Percentiles rank a stretch among this genome's conserved stretches.
Conservation (phyloP, 2,329 filamentous ascomycete species). For the Parastagonospora avenae region DNA sequence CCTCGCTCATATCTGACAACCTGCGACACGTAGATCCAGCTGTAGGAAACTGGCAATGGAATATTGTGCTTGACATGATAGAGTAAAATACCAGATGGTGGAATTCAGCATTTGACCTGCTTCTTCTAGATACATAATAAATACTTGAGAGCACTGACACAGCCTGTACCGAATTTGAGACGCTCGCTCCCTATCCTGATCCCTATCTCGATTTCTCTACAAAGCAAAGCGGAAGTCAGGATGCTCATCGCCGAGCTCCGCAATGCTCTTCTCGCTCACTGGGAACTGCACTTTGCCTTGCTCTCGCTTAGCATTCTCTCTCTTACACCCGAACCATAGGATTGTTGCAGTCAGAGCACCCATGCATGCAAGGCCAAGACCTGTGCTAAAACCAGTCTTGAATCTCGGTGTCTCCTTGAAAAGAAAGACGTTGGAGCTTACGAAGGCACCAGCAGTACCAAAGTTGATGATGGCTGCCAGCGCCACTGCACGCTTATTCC, state of each 20-base stretch:
- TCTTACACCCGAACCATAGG: constrained; percentile 53
- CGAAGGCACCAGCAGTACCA: constrained; percentile 61
- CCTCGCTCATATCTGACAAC: too few relatives aligned
- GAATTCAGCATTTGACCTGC: too few relatives aligned
- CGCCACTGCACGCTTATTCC: constrained; percentile 32
- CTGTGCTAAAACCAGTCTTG: constrained; percentile 36
- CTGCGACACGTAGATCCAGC: too few relatives aligned
- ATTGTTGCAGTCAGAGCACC: constrained; percentile 41
- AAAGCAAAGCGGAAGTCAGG: constrained; percentile 56
- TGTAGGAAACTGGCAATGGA: too few relatives aligned
- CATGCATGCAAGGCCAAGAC: constrained; percentile 31
- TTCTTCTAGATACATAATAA: too few relatives aligned
- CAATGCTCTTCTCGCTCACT: constrained; percentile 16
- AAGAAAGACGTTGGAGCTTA: constrained; percentile 51
- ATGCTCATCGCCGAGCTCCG: constrained; percentile 57
- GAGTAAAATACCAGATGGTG: too few relatives aligned
- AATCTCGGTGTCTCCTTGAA: constrained; percentile 31
- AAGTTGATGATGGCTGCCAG: constrained; percentile 41
- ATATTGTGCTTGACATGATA: too few relatives aligned
- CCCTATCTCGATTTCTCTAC: constrained; percentile 1
- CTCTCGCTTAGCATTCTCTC: constrained; percentile 56
- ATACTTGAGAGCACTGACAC: too few relatives aligned
- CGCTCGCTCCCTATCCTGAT: too few relatives aligned
- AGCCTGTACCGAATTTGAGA: too few relatives aligned
- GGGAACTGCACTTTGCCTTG: constrained; percentile 50